Conservation (phyloP, 2,329 filamentous ascomycete species). For the Fusarium scirpi region DNA sequence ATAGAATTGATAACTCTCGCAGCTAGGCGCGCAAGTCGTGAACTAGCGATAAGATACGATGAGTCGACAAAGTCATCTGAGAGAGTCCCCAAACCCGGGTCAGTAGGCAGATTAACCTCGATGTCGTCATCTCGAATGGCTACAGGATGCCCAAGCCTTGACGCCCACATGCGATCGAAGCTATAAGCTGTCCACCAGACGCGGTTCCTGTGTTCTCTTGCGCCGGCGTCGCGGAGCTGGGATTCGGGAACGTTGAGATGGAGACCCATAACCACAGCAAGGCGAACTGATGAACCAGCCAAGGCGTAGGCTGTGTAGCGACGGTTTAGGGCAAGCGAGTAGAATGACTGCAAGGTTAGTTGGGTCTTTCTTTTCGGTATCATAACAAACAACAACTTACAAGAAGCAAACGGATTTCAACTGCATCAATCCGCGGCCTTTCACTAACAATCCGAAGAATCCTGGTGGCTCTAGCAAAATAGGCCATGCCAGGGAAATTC, state of each 20-base stretch:
- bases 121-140: slow-evolving; percentile 63
- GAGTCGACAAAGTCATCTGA: slow-evolving; percentile 51
- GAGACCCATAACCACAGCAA: slow-evolving; percentile 59
- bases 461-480: slow-evolving; percentile 57
- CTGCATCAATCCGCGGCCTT: slow-evolving; percentile 56
- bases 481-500: slow-evolving; percentile 57
- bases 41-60: slow-evolving; percentile 50
- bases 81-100: slow-evolving; percentile 44
- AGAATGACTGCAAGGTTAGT: slow-evolving; percentile 53
- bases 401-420: slow-evolving; percentile 59
- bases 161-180: slow-evolving; percentile 61
- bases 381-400: slow-evolving; percentile 45
- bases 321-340: slow-evolving; percentile 58
- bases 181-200: slow-evolving; percentile 60
- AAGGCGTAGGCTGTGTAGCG: slow-evolving; percentile 58
- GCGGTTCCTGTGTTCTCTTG: slow-evolving; percentile 55
- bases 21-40: slow-evolving; percentile 54
- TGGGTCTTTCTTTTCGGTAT: accelerated
- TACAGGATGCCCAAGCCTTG: slow-evolving; percentile 61
- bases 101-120: slow-evolving; percentile 57
- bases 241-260: slow-evolving; percentile 55
- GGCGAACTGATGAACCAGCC: slow-evolving; percentile 58
- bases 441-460: slow-evolving; percentile 57
- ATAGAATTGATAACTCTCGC: slow-evolving; percentile 49
- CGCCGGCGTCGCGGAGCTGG: slow-evolving; percentile 54